Base-by-base conservation (phyloP, 148 eudicot genomes). In the Vaccinium darrowii region DNA sequence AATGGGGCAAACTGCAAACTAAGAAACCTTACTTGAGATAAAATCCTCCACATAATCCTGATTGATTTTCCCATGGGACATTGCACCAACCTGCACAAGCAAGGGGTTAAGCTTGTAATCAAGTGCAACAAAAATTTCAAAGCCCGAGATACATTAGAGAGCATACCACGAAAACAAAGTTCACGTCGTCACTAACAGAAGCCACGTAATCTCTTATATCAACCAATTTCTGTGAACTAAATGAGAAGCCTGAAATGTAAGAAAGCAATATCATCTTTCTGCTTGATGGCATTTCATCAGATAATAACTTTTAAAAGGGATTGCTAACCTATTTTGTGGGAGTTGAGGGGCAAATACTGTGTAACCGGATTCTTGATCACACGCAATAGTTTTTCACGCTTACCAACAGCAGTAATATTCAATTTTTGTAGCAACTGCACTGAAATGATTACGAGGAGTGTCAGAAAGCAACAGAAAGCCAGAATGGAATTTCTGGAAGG, bases 11-110 rank as follows among this genome's bases (percentile, higher is more conserved):
- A 65, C 33, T 25, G 72, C 36, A 65, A 65, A 65, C 30, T n/a
- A 62, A n/a, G 27, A 10, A 25, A 51, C 63, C 93, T 90, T 92
- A 96, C 98, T 92, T 79, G 98, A 90, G 84, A 96, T 67, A 81
- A 90, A 93, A 86, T 96, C 98, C 76, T 96, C 98, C 8, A 90
- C 95, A 81, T 87, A 93, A 2, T 92, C 93, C 80, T 90, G 82
- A 23, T 90, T 92, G 78, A 96, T 92, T 89, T 92, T 97, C 87
- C 98, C 99, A 90, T 97, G 98, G 84, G 99, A 93, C 98, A 97
- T 97, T 78, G 99, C 98, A 90, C 99, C 99, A 85, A 97, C 96
- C 99, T 97, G 88, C 69, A 88, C 27, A 81, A 53, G 23, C 75
- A 85, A 49, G 39, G 83, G n/a, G 80, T 76, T 74, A 89, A 50